phyloP scores from a whole-genome alignment of 1,284 basidiomycete genomes.

The Malassezia dermatis region DNA sequence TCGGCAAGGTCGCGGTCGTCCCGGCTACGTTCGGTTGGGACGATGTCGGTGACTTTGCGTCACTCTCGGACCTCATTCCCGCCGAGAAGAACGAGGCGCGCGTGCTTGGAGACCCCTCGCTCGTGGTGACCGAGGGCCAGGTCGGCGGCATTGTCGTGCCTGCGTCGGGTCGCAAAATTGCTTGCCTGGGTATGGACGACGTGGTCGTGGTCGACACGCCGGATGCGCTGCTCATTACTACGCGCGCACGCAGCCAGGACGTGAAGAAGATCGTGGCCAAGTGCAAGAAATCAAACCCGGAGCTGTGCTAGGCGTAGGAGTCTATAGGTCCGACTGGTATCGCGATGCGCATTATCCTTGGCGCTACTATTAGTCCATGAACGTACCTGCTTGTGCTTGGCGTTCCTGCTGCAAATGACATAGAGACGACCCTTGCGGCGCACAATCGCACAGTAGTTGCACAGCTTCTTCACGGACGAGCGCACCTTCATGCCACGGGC shows the following conservation, averaged over 20 bases:
- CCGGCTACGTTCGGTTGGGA: constrained; percentile 48
- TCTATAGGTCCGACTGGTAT: not conserved
- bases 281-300: constrained; percentile 38
- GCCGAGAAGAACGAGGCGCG: constrained; percentile 46
- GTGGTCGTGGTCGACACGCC: constrained; percentile 47
- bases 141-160: constrained; percentile 45
- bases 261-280: constrained; percentile 47
- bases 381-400: constrained; percentile 93
- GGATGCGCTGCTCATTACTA: constrained; percentile 44
- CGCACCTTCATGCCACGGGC: constrained; percentile 87
- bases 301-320: constrained; percentile 24
- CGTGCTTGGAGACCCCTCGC: constrained; percentile 36
- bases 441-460: constrained; percentile 47
- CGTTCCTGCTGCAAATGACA: constrained; percentile 83
- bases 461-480: constrained; percentile 69
- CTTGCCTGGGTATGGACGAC: constrained; percentile 46
- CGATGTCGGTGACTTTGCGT: constrained; percentile 46
- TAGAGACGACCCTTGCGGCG: constrained; percentile 77
- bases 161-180: constrained; percentile 36
- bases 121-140: constrained; percentile 44
- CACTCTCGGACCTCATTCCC: constrained; percentile 42
- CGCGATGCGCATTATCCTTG: constrained; percentile 11
- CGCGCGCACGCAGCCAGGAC: constrained; percentile 42
- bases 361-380: not conserved
- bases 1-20: constrained; percentile 44